Evolutionary conservation across 2,329 filamentous ascomycete genomes (phyloP), one percentile per base, ranked within the genome.

Genomic region (Rachicladosporium sp.): DNA sequence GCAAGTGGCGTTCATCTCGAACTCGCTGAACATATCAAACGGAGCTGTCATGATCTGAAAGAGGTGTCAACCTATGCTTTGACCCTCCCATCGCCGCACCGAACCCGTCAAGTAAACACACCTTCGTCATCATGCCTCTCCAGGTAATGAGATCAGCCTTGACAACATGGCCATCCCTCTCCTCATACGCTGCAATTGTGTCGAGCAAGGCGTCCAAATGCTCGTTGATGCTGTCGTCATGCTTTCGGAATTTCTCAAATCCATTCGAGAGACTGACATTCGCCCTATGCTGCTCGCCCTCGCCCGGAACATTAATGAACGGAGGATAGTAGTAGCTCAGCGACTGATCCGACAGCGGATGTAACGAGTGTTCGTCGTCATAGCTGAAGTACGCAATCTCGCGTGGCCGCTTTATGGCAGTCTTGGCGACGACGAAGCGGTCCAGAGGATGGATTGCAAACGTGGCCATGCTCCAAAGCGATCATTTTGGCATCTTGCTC

Each of bases 81-180:
- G 13, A 9, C 11, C 29, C 9, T 19, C 12, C 5, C 9, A 12
- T 9, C 5, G 10, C 15, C 21, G 6, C 12, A 23, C n/a, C 12
- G 9, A 29, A 29, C 6, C 4, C 15, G 27, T 3, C 33, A 37
- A 10, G 13, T 29, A 19, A n/a, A 13, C 10, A 31, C 57, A 88
- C 86, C 72, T 95, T 98, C 46, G 91, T 96, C 80, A 98, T 88
- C 86, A 96, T 95, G 30, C 91, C 91, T 53, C 91, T 72, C 89
- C 89, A 98, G 1, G 89, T 96, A 37, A 96, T 71, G 34, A 96
- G 59, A 51, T 93, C 78, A 2, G 82, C 80, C n/a, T 42, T 29
- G 27, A 80, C 78, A 54, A 73, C 79, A 52, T 74, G 70, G 2
- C 74, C 73, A 1, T 71, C 75, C 48, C 77, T 69, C 57, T 78